phyloP scores from a whole-genome alignment of 768 basidiomycete species.

The Pleurotus salmoneostramineus region DNA sequence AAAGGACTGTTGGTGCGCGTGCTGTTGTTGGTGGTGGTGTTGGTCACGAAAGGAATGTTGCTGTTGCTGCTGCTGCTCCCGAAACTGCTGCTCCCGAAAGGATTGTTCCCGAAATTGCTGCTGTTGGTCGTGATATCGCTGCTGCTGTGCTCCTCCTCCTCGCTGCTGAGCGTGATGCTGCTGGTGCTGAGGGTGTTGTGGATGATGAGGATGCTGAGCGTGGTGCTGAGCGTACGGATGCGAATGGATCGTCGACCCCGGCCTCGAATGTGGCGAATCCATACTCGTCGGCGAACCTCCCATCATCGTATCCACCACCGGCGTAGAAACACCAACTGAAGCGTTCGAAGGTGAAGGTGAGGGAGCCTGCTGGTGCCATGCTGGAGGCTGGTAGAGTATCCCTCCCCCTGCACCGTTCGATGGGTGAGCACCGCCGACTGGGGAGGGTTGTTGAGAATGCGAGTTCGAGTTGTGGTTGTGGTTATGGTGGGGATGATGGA shows the following conservation, averaged over 20 bases:
- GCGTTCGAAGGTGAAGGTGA: constrained; percentile 18
- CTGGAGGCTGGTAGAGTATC: constrained; percentile 26
- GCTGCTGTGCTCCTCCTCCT: no score
- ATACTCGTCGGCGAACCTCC: neutral
- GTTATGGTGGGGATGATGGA: constrained; percentile 13
- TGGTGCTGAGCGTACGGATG: constrained; percentile 22
- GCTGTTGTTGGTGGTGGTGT: neutral
- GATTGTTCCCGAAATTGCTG: neutral
- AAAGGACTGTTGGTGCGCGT: neutral
- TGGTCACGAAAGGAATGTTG: neutral
- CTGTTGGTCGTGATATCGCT: no score
- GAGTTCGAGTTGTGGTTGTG: neutral
- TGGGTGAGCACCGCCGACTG: no score
- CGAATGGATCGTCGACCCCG: neutral
- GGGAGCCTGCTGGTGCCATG: constrained; percentile 35
- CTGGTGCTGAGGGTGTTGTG: constrained; percentile 14
- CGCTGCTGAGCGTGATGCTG: neutral
- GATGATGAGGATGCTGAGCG: constrained; percentile 62
- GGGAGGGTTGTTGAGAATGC: constrained; percentile 9
- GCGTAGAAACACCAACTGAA: constrained; percentile 32
- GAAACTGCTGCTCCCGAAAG: constrained; percentile 2
- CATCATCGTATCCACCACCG: no score
- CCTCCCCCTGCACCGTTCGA: constrained; percentile 11
- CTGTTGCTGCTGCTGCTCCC: constrained; percentile 4
- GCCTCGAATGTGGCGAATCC: neutral